Conservation (phyloP, 2,329 filamentous ascomycete species). For the Aspergillus sp. region DNA sequence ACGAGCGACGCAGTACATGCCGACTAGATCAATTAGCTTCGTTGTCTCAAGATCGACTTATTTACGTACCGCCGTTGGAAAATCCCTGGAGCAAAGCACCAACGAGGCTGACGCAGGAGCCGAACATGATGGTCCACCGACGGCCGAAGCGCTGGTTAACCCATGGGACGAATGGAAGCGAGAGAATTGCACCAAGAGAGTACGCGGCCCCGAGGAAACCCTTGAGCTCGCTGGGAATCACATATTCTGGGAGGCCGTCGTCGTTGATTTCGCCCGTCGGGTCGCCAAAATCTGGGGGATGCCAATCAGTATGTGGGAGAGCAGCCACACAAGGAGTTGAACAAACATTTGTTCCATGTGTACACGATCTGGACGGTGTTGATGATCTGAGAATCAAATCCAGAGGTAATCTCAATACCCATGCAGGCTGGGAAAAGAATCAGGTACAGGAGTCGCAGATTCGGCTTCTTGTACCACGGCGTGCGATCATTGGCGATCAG, state of each 20-base stretch:
- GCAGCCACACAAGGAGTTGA: background rate
- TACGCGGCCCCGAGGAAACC: slow-evolving; percentile 65
- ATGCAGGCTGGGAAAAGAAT: slow-evolving; percentile 64
- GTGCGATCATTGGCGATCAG: slow-evolving; percentile 41
- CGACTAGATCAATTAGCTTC: slow-evolving; percentile 40
- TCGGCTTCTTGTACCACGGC: slow-evolving; percentile 64
- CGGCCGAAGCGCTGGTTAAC: slow-evolving; percentile 61
- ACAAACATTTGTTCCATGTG: slow-evolving; percentile 43
- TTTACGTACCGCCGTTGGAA: slow-evolving; percentile 49
- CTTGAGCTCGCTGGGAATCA: slow-evolving; percentile 29
- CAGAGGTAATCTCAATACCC: slow-evolving; percentile 66
- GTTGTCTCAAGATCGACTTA: background rate
- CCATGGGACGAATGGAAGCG: slow-evolving; percentile 61
- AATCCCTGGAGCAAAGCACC: slow-evolving; percentile 63
- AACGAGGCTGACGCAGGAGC: slow-evolving; percentile 58
- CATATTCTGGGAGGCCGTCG: slow-evolving; percentile 25
- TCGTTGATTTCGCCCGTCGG: slow-evolving; percentile 24
- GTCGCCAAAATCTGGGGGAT: slow-evolving; percentile 26
- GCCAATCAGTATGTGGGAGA: slow-evolving; percentile 11
- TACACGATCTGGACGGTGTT: slow-evolving; percentile 49
- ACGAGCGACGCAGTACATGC: slow-evolving; percentile 65
- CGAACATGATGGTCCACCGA: slow-evolving; percentile 61
- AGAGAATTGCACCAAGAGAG: slow-evolving; percentile 62
- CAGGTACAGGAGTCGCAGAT: slow-evolving; percentile 61
- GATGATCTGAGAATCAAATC: slow-evolving; percentile 60